A percentile compares a stretch with the other conserved stretches of the same genome.
These are phyloP conservation scores for Candida tropicalis DNA, from an alignment of 1,139 yeast species.

Conservation along the genomic window DNA sequence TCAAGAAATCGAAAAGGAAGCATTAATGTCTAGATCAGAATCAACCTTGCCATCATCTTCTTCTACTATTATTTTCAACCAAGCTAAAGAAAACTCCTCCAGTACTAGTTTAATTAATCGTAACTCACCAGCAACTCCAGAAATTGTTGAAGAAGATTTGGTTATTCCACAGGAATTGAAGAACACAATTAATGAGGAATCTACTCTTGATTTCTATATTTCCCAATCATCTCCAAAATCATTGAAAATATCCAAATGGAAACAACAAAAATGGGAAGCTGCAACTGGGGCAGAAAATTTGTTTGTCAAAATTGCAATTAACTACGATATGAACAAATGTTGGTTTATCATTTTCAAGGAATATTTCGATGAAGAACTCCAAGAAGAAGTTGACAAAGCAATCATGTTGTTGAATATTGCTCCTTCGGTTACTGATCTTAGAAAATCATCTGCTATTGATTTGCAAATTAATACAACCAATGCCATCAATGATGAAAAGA, in stretches of 20 bases:
- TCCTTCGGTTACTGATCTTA: slow-evolving; percentile 24
- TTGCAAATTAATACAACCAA: slow-evolving; percentile 38
- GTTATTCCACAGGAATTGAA: slow-evolving; percentile 40
- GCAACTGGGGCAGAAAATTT: slow-evolving; percentile 39
- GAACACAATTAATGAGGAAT: slow-evolving; percentile 41
- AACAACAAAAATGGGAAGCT: slow-evolving; percentile 49
- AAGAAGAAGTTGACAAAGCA: slow-evolving; percentile 40
- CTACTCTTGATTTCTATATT: slow-evolving; percentile 43
- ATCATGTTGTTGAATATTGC: slow-evolving; percentile 37
- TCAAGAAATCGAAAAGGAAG: neutral
- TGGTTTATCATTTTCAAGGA: slow-evolving; percentile 50
- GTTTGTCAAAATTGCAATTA: slow-evolving; percentile 42
- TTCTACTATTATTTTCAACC: slow-evolving; percentile 44
- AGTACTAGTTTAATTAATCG: slow-evolving; percentile 4
- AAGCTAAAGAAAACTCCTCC: slow-evolving; percentile 21
- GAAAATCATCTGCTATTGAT: slow-evolving; percentile 46
- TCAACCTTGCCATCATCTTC: slow-evolving; percentile 46
- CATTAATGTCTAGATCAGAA: slow-evolving; percentile 2
- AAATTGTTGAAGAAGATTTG: slow-evolving; percentile 23
- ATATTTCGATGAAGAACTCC: slow-evolving; percentile 32
- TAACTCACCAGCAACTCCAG: neutral
- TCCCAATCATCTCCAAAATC: slow-evolving; percentile 38
- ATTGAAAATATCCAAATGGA: slow-evolving; percentile 49
- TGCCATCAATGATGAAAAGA: slow-evolving; percentile 31
- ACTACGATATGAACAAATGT: slow-evolving; percentile 33